Evolutionary conservation across 345 rosid genomes (phyloP).

Genomic region (Trapa bicornis): DNA sequence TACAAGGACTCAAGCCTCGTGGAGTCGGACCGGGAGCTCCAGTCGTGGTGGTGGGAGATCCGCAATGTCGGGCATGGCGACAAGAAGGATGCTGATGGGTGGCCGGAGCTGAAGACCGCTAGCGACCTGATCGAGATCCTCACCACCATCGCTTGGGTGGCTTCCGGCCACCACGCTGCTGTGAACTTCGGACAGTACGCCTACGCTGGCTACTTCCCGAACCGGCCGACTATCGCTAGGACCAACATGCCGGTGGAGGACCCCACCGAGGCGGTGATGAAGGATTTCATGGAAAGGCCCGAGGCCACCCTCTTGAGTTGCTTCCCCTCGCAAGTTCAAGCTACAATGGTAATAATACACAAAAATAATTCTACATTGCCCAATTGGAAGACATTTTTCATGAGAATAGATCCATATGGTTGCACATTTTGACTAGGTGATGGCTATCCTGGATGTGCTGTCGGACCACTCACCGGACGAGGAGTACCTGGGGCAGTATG

Average conservation of each 20-base stretch:
- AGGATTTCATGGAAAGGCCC: constrained; percentile 25
- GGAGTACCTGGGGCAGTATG: constrained; percentile 30
- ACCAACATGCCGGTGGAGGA: constrained; percentile 34
- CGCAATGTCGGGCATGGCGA: constrained; percentile 38
- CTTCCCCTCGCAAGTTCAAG: constrained; percentile 39
- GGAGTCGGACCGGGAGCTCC: constrained; percentile 33
- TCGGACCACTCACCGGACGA: constrained; percentile 40
- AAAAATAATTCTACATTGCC: too few species aligned
- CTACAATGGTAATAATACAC: constrained; percentile 13
- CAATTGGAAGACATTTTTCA: too few species aligned
- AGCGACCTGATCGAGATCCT: constrained; percentile 25
- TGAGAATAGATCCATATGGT: too few species aligned
- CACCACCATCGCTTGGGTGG: constrained; percentile 26
- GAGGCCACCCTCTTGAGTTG: constrained; percentile 20
- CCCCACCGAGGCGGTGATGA: constrained; percentile 19
- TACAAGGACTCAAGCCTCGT: constrained; percentile 24
- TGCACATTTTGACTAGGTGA: constrained; percentile 4
- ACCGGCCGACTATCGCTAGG: constrained; percentile 23
- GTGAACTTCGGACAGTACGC: constrained; percentile 32
- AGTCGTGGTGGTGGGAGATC: constrained; percentile 45
- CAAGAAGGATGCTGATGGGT: constrained; percentile 38
- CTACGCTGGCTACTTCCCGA: constrained; percentile 28
- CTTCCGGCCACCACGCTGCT: constrained; percentile 37
- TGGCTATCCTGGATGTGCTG: constrained; percentile 27
- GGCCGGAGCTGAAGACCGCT: constrained; percentile 30